Conservation (phyloP, 1,139 yeast genomes). For the Debaryomycetaceae sp. region DNA sequence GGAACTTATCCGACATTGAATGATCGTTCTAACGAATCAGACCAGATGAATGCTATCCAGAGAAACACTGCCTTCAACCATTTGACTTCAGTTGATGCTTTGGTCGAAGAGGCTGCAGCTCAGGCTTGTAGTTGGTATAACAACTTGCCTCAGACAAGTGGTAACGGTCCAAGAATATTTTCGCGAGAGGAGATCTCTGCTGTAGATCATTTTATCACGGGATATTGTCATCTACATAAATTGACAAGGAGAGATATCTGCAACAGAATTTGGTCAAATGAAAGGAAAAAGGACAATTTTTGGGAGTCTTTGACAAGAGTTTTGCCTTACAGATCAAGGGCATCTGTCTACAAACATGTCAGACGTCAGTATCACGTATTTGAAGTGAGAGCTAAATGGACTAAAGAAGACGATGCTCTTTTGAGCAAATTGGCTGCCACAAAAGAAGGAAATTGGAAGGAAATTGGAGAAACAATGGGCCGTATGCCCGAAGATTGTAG, state of each 20-base stretch:
- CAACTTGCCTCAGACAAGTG: slow-evolving; percentile 23
- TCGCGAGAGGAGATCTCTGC: slow-evolving; percentile 64
- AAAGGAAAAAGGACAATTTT: slow-evolving; percentile 78
- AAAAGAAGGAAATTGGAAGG: slow-evolving; percentile 82
- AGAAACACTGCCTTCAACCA: slow-evolving; percentile 24
- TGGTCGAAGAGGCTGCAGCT: slow-evolving; percentile 35
- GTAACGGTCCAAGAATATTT: slow-evolving; percentile 46
- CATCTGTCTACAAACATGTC: slow-evolving; percentile 88
- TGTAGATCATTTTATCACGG: slow-evolving; percentile 67
- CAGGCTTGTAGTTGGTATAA: slow-evolving; percentile 40
- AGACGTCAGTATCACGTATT: slow-evolving; percentile 86
- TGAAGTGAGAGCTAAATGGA: slow-evolving; percentile 87
- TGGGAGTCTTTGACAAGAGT: slow-evolving; percentile 82
- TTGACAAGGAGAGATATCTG: slow-evolving; percentile 69
- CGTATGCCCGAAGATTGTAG: slow-evolving; percentile 98
- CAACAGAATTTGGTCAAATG: slow-evolving; percentile 82
- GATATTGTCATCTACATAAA: slow-evolving; percentile 61
- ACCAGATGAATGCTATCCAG: slow-evolving; percentile 4
- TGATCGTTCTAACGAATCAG: background rate
- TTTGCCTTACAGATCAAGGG: slow-evolving; percentile 78
- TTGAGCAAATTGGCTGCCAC: slow-evolving; percentile 61
- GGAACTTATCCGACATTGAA: slow-evolving; percentile 3
- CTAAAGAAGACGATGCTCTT: slow-evolving; percentile 68
- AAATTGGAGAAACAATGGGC: slow-evolving; percentile 71
- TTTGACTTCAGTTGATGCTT: slow-evolving; percentile 28